Percentiles rank a stretch among this genome's conserved stretches.
These are phyloP conservation scores for Theileria orientalis DNA, from an alignment of 169 alveolate species.

Conservation along the genomic window DNA sequence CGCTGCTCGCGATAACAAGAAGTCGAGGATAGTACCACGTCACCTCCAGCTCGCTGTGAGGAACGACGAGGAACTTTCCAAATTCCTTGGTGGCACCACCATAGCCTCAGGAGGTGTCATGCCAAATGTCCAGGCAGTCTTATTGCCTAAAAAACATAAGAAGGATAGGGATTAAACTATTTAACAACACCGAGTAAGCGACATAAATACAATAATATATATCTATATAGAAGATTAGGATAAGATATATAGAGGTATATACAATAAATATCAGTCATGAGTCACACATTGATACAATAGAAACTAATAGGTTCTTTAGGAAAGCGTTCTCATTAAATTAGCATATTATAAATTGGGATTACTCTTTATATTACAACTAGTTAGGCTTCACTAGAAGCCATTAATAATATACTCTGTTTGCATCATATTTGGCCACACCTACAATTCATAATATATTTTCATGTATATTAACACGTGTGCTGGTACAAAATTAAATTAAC, in stretches of 20 bases:
- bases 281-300: background rate
- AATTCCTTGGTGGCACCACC: slow-evolving; percentile 94
- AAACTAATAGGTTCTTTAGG: background rate
- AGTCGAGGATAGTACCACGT: slow-evolving; percentile 97
- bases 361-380: slow-evolving; percentile 23
- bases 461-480: background rate
- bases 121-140: slow-evolving; percentile 95
- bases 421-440: background rate
- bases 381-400: slow-evolving; percentile 71
- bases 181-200: slow-evolving; percentile 16
- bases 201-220: slow-evolving; percentile 21
- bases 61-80: slow-evolving; percentile 97
- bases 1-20: slow-evolving; percentile 97
- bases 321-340: background rate
- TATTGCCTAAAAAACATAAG: slow-evolving; percentile 89
- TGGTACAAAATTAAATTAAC: background rate
- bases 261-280: background rate
- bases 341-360: slow-evolving; percentile 2
- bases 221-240: slow-evolving; percentile 13
- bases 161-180: slow-evolving; percentile 54
- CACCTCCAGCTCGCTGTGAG: slow-evolving; percentile 98
- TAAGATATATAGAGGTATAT: slow-evolving; percentile 25
- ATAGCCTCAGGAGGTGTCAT: slow-evolving; percentile 98
- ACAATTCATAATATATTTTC: background rate
- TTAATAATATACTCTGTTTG: slow-evolving; percentile 5